phyloP scores from a whole-genome alignment of 108 stramenopile genomes.

The Pseudonitzschia multiseries region DNA sequence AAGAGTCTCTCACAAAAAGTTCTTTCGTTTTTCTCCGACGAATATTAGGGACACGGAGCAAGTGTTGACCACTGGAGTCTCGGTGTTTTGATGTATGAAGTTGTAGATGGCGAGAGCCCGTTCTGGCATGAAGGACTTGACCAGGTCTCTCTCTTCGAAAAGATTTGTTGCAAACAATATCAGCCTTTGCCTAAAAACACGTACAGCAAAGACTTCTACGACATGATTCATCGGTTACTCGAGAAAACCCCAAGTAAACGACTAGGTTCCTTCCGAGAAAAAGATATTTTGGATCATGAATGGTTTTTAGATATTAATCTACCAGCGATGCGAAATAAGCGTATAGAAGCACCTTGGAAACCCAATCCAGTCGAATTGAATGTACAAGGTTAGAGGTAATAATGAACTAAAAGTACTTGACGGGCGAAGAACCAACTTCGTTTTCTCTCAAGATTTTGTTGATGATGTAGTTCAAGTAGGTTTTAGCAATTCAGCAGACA shows the following conservation, averaged over 20 bases:
- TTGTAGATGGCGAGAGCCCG: conserved; percentile 70
- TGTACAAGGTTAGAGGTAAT: no score
- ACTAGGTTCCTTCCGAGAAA: conserved; percentile 58
- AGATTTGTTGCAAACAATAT: conserved; percentile 68
- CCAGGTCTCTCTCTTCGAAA: conserved; percentile 75
- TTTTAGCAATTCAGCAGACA: no score
- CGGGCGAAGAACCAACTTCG: no score
- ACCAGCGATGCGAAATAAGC: conserved; percentile 55
- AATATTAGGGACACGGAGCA: conserved; percentile 77
- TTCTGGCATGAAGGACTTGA: conserved; percentile 79
- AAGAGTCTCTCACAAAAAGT: no score
- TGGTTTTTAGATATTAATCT: conserved; percentile 84
- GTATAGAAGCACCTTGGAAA: conserved; percentile 83
- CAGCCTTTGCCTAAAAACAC: conserved; percentile 25
- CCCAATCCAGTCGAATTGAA: conserved; percentile 74
- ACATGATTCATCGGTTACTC: conserved; percentile 52
- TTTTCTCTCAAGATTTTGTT: no score
- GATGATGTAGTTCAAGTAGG: no score
- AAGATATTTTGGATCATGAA: conserved; percentile 59
- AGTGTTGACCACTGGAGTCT: conserved; percentile 91
- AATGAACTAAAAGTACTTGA: no score
- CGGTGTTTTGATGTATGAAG: conserved; percentile 91
- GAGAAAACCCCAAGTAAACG: conserved; percentile 51
- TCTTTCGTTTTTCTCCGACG: not conserved
- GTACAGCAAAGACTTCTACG: conserved; percentile 17